A percentile compares a stretch with the other conserved stretches of the same genome.
These are phyloP conservation scores for Euryodendron excelsum DNA, from an alignment of 148 eudicot species.

Conservation along the genomic window DNA sequence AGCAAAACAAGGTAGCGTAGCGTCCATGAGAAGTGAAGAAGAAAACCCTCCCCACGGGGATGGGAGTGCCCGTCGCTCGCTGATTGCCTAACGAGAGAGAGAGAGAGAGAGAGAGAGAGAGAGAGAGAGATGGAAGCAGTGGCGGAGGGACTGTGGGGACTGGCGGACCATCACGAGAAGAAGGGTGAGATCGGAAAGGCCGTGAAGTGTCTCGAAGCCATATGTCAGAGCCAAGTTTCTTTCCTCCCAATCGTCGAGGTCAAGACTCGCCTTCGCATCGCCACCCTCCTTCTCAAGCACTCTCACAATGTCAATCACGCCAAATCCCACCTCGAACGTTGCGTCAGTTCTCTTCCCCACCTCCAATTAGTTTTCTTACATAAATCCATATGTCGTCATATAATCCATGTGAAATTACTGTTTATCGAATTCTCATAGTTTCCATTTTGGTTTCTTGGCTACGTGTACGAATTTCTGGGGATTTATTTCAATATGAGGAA, in stretches of 20 bases:
- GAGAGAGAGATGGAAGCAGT: conserved; percentile 56
- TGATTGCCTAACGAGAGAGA: neutral
- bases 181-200: conserved; percentile 59
- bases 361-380: too few relatives aligned
- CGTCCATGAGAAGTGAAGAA: neutral
- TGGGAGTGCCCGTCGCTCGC: neutral
- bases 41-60: neutral
- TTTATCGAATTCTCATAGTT: neutral
- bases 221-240: conserved; percentile 77
- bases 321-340: conserved; percentile 87
- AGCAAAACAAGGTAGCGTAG: too few relatives aligned
- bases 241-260: conserved; percentile 84
- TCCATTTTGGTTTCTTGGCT: neutral
- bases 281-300: conserved; percentile 65
- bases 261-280: conserved; percentile 85
- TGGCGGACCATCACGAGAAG: conserved; percentile 78
- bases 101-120: neutral
- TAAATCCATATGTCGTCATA: neutral
- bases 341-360: conserved; percentile 37
- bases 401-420: too few relatives aligned
- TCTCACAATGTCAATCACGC: conserved; percentile 84
- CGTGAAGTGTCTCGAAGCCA: conserved; percentile 82
- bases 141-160: conserved; percentile 89
- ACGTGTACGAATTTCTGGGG: neutral
- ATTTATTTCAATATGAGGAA: neutral